Evolutionary conservation across 257 asterid genomes (phyloP), one percentile per base, ranked within the genome.

Genomic region (Agastache rugosa): DNA sequence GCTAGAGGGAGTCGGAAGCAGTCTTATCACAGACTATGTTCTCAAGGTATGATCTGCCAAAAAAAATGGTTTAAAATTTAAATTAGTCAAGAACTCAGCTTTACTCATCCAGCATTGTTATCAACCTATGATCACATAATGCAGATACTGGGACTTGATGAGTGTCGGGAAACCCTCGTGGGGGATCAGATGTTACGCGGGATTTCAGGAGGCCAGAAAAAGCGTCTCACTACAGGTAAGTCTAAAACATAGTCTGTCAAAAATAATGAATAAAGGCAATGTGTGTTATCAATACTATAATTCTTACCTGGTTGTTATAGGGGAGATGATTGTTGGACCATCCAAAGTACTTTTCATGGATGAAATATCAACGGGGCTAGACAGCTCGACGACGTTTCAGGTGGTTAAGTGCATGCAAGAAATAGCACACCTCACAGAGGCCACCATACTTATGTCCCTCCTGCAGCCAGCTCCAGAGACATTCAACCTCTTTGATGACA

Each of bases 391-490:
- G 4, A 87, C 96, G 39, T 87, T 78, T 81, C 95, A 90, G 72
- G 84, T 90, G 50, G 88, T 90, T 29, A 88, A 87, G 60, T 88
- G 93, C 22, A 70, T 90, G 79, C 90, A 87, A 41, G 93, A 88
- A 60, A 81, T 90, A 17, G 95, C 76, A 11, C 97, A 87, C 48
- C 64, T 78, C 51, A 85, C 87, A 0, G 85, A 90, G 29, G 90
- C 93, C 39, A 88, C 97, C 5, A 29, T 90, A 6, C 53, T 90
- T 58, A 84, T 88, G 80, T 90, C 97, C 56, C 90, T 90, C 31
- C 90, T 90, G 63, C 95, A 90, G 67, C 97, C 95, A n/a, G 93
- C 89, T 51, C 95, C 93, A 0, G 97, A 90, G 75, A 85, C 91
- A 27, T 90, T 78, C 45, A 86, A 90, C 41, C 89, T 90, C 5